phyloP scores from a whole-genome alignment of 768 basidiomycete genomes.

The Tylopilus plumbeoviolaceoides region DNA sequence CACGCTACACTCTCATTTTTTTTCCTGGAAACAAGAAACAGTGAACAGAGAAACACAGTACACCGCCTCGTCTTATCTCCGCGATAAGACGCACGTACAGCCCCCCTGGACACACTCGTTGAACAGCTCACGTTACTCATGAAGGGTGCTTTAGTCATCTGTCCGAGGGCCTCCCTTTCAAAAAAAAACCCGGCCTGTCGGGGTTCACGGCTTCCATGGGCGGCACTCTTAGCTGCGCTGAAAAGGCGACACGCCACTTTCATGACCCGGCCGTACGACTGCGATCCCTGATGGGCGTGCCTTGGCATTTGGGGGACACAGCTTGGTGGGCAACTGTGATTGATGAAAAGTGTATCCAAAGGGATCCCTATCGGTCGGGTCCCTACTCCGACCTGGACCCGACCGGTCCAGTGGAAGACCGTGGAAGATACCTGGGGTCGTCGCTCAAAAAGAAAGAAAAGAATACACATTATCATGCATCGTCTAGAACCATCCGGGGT shows the following conservation, averaged over 20 bases:
- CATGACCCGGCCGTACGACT: conserved; percentile 11
- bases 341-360: neutral
- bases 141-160: neutral
- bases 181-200: neutral
- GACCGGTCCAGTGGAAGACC: neutral
- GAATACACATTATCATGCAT: conserved; percentile 42
- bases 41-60: neutral
- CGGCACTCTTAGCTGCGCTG: conserved; percentile 1
- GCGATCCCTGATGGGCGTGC: neutral
- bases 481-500: conserved; percentile 82
- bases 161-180: neutral
- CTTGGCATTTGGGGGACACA: conserved; percentile 1
- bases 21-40: too few species aligned
- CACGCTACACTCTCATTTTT: neutral
- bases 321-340: neutral
- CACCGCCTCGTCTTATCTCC: neutral
- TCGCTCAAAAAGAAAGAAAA: neutral
- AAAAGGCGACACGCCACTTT: conserved; percentile 4
- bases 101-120: too few species aligned
- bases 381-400: neutral
- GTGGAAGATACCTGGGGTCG: neutral
- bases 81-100: neutral
- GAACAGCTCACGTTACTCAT: too few species aligned
- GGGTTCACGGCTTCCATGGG: neutral
- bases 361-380: neutral